Evolutionary conservation across 108 stramenopile genomes (phyloP).

Genomic region (Ochromonas danica): DNA sequence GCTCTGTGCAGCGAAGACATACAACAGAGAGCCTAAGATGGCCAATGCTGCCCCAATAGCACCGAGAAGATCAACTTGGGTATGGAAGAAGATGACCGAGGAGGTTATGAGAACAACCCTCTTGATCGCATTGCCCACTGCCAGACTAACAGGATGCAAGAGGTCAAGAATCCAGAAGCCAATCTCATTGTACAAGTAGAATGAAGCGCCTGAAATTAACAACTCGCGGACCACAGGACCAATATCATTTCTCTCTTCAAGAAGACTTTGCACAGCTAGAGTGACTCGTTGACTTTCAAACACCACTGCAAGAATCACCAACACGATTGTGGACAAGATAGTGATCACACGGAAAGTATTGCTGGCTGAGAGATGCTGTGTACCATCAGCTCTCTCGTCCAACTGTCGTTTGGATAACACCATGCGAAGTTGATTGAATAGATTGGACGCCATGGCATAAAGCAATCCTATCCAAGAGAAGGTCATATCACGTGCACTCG

Average conservation of each 20-base stretch:
- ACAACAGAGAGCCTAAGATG: constrained; percentile 82
- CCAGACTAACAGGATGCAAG: constrained; percentile 90
- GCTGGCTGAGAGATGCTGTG: not conserved
- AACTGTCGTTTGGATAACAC: constrained; percentile 6
- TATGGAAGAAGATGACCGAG: constrained; percentile 90
- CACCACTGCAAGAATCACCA: not conserved
- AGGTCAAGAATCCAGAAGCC: constrained; percentile 33
- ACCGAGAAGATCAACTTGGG: constrained; percentile 85
- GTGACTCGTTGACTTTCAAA: not conserved
- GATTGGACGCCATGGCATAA: constrained; percentile 43
- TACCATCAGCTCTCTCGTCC: not conserved
- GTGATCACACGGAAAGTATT: not conserved
- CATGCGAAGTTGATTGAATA: not conserved
- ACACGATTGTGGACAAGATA: not conserved
- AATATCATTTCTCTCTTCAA: not conserved
- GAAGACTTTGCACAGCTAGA: not conserved
- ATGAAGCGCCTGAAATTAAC: not conserved
- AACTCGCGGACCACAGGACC: not conserved
- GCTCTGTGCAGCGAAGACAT: constrained; percentile 88
- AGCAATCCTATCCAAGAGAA: constrained; percentile 49
- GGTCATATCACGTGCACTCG: constrained; percentile 48
- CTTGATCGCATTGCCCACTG: constrained; percentile 99
- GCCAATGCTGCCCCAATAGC: constrained; percentile 87
- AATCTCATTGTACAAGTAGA: constrained; percentile 42
- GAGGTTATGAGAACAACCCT: constrained; percentile 96